phyloP scores from a whole-genome alignment of 2,329 filamentous ascomycete species.

The Ophiostoma sp. region DNA sequence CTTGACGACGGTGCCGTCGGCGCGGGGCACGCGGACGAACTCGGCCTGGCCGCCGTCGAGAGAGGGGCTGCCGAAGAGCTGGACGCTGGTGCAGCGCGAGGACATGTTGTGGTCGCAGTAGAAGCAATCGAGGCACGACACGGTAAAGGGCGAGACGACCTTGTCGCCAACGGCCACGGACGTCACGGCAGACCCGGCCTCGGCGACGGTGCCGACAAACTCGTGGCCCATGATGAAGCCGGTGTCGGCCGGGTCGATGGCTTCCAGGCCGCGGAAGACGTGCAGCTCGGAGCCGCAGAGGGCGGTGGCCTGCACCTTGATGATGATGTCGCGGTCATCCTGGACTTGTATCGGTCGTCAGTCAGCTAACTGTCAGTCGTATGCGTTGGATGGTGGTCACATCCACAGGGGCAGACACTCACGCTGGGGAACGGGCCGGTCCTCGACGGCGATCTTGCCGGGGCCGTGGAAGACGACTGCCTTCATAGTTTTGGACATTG shows the following conservation, averaged over 20 bases:
- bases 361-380: not conserved
- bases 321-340: constrained; percentile 67
- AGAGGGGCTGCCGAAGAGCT: constrained; percentile 62
- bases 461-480: constrained; percentile 83
- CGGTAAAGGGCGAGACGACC: constrained; percentile 78
- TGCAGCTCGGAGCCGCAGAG: constrained; percentile 91
- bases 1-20: constrained; percentile 73
- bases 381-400: not conserved
- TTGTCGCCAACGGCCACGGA: constrained; percentile 68
- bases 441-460: constrained; percentile 67
- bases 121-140: constrained; percentile 73
- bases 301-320: constrained; percentile 77
- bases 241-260: constrained; percentile 41
- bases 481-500: constrained; percentile 61
- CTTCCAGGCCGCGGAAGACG: constrained; percentile 74
- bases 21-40: constrained; percentile 73
- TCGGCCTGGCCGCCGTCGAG: constrained; percentile 79
- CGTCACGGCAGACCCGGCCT: constrained; percentile 62
- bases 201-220: constrained; percentile 71
- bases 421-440: constrained; percentile 69
- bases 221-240: constrained; percentile 74
- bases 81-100: constrained; percentile 65
- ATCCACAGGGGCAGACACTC: constrained; percentile 25
- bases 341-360: constrained; percentile 44
- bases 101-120: constrained; percentile 75